Evolutionary conservation across 805 yeast species (phyloP), one percentile per base, ranked within the genome.

Genomic region (Maudiozyma bulderi): DNA sequence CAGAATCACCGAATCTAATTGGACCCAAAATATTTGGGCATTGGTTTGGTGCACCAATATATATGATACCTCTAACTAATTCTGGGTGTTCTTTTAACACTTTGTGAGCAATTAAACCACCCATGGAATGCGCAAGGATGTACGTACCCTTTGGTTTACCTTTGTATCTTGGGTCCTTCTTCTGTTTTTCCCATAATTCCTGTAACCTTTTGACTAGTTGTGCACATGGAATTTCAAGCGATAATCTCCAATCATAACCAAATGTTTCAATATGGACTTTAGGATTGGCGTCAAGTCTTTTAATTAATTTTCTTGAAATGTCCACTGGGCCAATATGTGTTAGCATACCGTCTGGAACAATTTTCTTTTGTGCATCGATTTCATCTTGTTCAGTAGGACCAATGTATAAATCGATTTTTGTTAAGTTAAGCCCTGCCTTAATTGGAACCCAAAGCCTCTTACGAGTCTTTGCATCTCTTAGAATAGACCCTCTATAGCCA

Each of bases 231-330:
- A 80, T 62, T 40, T 80, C 85, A 2, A 80, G 73, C 6, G 90
- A 80, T 6, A 89, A 65, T 57, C 97, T 75, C 97, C 97, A 90
- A 68, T 90, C 97, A 64, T 89, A 90, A n/a, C 95, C 95, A 67
- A 82, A 90, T 49, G 84, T 82, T 48, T 78, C 77, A 6, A 86
- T 80, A 13, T 67, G 74, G 4, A 84, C 75, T 10, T 77, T 78
- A 2, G 85, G 82, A 56, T 81, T 82, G 7, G 70, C 55, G 2
- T 57, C 57, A 35, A 90, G 64, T 55, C 70, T 76, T 44, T 75
- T 74, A 45, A 84, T 73, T 49, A 90, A 68, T 55, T 74, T 76
- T 52, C 75, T 74, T 46, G 88, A 76, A 15, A 89, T 75, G 61
- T 89, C 97, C 13, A 89, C 80, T 0, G 96, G 96, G 0, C 96